Evolutionary conservation across 2,329 filamentous ascomycete genomes (phyloP).

Genomic region (Alternaria sp.): DNA sequence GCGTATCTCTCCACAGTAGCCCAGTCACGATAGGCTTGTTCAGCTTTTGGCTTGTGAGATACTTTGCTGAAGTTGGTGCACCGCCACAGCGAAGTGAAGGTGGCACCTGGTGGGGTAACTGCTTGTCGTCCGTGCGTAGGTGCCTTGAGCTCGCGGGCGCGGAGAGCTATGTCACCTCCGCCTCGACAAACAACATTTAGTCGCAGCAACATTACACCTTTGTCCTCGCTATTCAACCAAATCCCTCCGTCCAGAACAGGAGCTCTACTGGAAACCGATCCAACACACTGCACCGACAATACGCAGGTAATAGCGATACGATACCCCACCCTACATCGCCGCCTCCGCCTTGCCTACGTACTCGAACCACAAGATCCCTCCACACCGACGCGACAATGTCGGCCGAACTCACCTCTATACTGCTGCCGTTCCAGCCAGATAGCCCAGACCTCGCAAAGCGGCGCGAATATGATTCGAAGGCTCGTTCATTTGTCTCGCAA

Average conservation of each 20-base stretch:
- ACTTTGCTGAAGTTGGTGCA: background rate
- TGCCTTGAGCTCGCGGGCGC: slow-evolving; percentile 34
- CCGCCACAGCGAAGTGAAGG: slow-evolving; percentile 14
- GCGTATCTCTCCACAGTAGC: no score
- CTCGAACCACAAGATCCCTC: slow-evolving; percentile 6
- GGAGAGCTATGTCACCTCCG: slow-evolving; percentile 28
- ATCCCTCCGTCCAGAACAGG: background rate
- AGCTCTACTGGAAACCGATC: background rate
- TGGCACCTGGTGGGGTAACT: slow-evolving; percentile 5
- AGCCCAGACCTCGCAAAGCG: slow-evolving; percentile 38
- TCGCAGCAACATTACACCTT: background rate
- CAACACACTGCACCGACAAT: background rate
- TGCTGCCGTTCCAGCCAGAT: slow-evolving; percentile 47
- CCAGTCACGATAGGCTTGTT: no score
- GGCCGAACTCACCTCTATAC: slow-evolving; percentile 33
- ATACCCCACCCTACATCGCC: slow-evolving; percentile 32
- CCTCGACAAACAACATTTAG: slow-evolving; percentile 6
- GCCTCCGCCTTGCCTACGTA: slow-evolving; percentile 11
- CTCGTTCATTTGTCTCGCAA: slow-evolving; percentile 42
- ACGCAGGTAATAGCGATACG: background rate
- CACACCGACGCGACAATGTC: slow-evolving; percentile 30
- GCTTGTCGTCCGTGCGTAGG: slow-evolving; percentile 19
- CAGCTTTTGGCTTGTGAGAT: no score
- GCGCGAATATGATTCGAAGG: slow-evolving; percentile 49
- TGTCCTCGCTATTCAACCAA: background rate